Percentiles rank a stretch among this genome's conserved stretches.
phyloP scores from a whole-genome alignment of 345 rosid genomes.

The Carallia pectinifolia region DNA sequence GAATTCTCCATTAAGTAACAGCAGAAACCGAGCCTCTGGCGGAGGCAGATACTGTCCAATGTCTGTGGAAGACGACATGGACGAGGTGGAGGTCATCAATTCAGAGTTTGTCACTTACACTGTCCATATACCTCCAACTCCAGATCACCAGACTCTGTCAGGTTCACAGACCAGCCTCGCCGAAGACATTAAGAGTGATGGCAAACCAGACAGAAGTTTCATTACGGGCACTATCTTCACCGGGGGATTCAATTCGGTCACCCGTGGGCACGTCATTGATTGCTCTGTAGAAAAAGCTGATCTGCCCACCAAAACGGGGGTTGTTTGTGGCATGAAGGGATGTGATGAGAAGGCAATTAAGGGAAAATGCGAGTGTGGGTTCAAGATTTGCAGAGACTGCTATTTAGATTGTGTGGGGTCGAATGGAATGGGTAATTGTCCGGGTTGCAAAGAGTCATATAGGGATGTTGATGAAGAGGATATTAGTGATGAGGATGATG shows the following conservation, averaged over 20 bases:
- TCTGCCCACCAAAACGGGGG: conserved; percentile 27
- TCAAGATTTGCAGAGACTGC: conserved; percentile 64
- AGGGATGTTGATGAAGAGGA: conserved; percentile 43
- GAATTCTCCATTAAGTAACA: conserved; percentile 54
- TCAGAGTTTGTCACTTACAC: conserved; percentile 63
- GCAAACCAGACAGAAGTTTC: conserved; percentile 35
- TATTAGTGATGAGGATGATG: conserved; percentile 27
- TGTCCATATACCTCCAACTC: conserved; percentile 77
- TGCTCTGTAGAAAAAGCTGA: conserved; percentile 43
- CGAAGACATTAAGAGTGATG: conserved; percentile 33
- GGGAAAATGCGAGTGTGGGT: conserved; percentile 66
- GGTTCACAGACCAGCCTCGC: conserved; percentile 47
- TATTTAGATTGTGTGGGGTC: conserved; percentile 50
- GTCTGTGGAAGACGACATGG: conserved; percentile 46
- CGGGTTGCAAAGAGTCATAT: conserved; percentile 76
- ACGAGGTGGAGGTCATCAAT: conserved; percentile 44
- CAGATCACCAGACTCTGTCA: conserved; percentile 62
- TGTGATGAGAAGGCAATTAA: conserved; percentile 61
- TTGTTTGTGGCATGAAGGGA: conserved; percentile 62
- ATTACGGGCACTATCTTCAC: conserved; percentile 68
- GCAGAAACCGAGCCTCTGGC: conserved; percentile 44
- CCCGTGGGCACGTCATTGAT: conserved; percentile 66
- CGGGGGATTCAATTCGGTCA: conserved; percentile 66
- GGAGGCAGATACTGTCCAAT: conserved; percentile 60
- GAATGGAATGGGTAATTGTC: conserved; percentile 55